These are phyloP conservation scores for Dichomitus squalens DNA, from an alignment of 1,284 basidiomycete species.

Conservation along the genomic window DNA sequence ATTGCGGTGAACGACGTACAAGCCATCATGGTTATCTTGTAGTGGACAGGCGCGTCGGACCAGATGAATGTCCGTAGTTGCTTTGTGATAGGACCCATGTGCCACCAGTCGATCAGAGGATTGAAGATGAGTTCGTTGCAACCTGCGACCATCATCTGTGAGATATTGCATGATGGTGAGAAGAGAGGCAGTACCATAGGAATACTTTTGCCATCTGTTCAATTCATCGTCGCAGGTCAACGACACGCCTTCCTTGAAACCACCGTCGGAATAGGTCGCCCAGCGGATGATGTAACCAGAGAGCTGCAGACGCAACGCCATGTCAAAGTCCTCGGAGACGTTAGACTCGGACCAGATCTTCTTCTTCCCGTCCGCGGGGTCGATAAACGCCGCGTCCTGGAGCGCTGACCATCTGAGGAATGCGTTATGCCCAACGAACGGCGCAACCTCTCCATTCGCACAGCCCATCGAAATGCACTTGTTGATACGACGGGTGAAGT, in stretches of 20 bases:
- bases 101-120: slow-evolving; percentile 73
- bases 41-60: slow-evolving; percentile 77
- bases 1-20: slow-evolving; percentile 56
- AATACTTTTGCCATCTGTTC: slow-evolving; percentile 88
- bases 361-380: slow-evolving; percentile 59
- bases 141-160: slow-evolving; percentile 32
- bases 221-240: slow-evolving; percentile 79
- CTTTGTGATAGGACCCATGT: slow-evolving; percentile 73
- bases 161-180: background rate
- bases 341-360: slow-evolving; percentile 87
- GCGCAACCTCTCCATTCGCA: slow-evolving; percentile 80
- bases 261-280: slow-evolving; percentile 81
- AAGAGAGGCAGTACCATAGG: slow-evolving; percentile 57
- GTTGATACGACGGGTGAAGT: slow-evolving; percentile 83
- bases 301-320: slow-evolving; percentile 65
- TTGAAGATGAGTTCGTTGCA: slow-evolving; percentile 80
- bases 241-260: slow-evolving; percentile 88
- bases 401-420: slow-evolving; percentile 85
- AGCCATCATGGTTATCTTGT: slow-evolving; percentile 79
- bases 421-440: slow-evolving; percentile 89
- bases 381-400: slow-evolving; percentile 77
- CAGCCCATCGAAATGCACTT: slow-evolving; percentile 75
- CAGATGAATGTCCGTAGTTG: slow-evolving; percentile 78
- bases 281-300: slow-evolving; percentile 79
- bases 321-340: slow-evolving; percentile 84